These are phyloP conservation scores for Endocalyx cinctus DNA, from an alignment of 2,329 filamentous ascomycete species.

Conservation along the genomic window DNA sequence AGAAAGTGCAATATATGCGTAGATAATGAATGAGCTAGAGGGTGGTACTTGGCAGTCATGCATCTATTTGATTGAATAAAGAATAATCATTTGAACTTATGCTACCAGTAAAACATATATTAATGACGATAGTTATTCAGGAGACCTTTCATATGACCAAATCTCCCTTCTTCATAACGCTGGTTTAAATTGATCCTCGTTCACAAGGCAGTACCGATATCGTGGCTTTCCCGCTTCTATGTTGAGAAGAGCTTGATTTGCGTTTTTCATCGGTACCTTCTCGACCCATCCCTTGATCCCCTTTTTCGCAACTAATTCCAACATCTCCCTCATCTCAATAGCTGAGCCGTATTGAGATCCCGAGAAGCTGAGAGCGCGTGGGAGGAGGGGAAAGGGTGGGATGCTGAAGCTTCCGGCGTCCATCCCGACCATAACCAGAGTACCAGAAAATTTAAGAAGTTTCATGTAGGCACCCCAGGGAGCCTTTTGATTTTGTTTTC, in stretches of 20 bases:
- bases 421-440: slow-evolving; percentile 61
- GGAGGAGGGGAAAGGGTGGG: slow-evolving; percentile 24
- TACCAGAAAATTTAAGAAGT: slow-evolving; percentile 52
- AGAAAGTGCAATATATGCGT: no score
- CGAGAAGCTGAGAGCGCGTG: slow-evolving; percentile 43
- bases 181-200: slow-evolving; percentile 4
- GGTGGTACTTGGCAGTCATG: no score
- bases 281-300: slow-evolving; percentile 46
- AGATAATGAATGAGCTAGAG: no score
- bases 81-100: no score
- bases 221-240: slow-evolving; percentile 6
- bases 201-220: slow-evolving; percentile 7
- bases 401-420: slow-evolving; percentile 35
- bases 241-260: slow-evolving; percentile 6
- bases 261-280: slow-evolving; percentile 31
- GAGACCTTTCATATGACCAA: no score
- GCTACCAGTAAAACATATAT: no score
- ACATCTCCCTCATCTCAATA: slow-evolving; percentile 45
- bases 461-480: slow-evolving; percentile 53
- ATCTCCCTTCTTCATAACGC: no score
- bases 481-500: slow-evolving; percentile 32
- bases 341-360: slow-evolving; percentile 39
- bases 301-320: slow-evolving; percentile 43
- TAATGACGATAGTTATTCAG: no score
- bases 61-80: no score